These are phyloP conservation scores for Zasmidium citrigriseum DNA, from an alignment of 2,329 filamentous ascomycete species.

Conservation along the genomic window DNA sequence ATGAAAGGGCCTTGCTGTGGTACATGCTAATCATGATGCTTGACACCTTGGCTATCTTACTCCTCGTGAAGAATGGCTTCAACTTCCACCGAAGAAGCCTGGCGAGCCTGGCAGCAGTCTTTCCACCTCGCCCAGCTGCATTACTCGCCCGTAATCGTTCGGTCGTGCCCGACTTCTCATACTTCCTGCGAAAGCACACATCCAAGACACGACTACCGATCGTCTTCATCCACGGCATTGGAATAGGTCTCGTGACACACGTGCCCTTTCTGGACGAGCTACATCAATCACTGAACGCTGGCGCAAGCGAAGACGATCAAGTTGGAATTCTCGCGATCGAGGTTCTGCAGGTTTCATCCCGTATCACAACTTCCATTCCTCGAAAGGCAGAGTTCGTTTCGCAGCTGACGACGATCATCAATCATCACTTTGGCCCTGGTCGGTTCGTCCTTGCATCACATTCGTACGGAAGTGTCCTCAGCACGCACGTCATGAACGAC, in stretches of 20 bases:
- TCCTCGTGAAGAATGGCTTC: constrained; percentile 28
- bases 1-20: constrained; percentile 60
- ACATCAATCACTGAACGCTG: constrained; percentile 34
- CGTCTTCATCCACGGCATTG: constrained; percentile 71
- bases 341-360: constrained; percentile 65
- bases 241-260: constrained; percentile 67
- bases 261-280: constrained; percentile 58
- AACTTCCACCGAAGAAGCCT: constrained; percentile 25
- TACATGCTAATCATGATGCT: constrained; percentile 59
- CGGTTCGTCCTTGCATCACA: constrained; percentile 64
- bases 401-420: constrained; percentile 60
- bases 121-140: constrained; percentile 60
- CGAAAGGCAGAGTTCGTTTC: constrained; percentile 55
- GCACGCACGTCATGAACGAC: constrained; percentile 61
- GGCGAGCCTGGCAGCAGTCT: constrained; percentile 48
- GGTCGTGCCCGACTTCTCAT: constrained; percentile 54
- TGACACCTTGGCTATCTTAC: constrained; percentile 38
- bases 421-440: constrained; percentile 60
- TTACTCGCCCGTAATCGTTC: constrained; percentile 51
- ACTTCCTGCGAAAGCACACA: constrained; percentile 68
- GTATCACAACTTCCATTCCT: constrained; percentile 59
- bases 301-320: constrained; percentile 40
- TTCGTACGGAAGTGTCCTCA: constrained; percentile 63
- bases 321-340: constrained; percentile 68
- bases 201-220: constrained; percentile 60